A percentile compares a stretch with the other conserved stretches of the same genome.
These are phyloP conservation scores for Neoarthrinium moseri DNA, from an alignment of 2,329 filamentous ascomycete species.

Conservation along the genomic window DNA sequence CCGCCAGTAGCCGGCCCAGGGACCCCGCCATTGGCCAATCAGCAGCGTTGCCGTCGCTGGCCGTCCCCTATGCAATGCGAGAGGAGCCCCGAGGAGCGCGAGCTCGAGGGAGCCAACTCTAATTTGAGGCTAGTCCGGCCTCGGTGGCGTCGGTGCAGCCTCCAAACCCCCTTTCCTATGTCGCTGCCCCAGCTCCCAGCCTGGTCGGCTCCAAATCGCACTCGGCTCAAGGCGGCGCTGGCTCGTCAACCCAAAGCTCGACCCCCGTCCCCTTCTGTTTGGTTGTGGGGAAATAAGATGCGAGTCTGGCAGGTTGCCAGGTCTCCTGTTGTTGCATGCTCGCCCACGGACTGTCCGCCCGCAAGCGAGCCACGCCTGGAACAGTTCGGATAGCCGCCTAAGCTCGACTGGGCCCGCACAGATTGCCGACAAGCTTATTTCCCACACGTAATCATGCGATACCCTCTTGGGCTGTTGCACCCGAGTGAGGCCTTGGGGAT, in stretches of 20 bases:
- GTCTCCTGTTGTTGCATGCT: too few relatives aligned
- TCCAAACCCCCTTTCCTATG: neutral
- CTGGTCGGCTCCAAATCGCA: conserved; percentile 1
- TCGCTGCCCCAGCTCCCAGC: neutral
- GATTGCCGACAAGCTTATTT: conserved; percentile 3
- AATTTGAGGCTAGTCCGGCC: neutral
- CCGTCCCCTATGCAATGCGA: conserved; percentile 7
- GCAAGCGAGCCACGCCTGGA: too few relatives aligned
- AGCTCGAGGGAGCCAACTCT: conserved; percentile 1
- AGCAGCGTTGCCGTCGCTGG: conserved; percentile 15
- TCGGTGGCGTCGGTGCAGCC: neutral
- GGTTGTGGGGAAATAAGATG: conserved; percentile 3
- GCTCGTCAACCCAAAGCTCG: too few relatives aligned
- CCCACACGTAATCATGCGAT: neutral
- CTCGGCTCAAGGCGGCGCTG: conserved; percentile 12
- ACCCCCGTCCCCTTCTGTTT: neutral
- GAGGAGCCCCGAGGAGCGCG: neutral
- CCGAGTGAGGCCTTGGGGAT: too few relatives aligned
- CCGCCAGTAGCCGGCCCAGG: conserved; percentile 28
- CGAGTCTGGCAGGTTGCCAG: too few relatives aligned
- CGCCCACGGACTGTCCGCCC: too few relatives aligned
- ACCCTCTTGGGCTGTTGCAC: neutral
- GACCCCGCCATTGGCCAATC: conserved; percentile 27
- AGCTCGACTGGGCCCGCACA: neutral
- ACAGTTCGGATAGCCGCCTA: neutral